Evolutionary conservation across 176 grass and related monocot genomes (phyloP).

Genomic region (Oryza punctata): DNA sequence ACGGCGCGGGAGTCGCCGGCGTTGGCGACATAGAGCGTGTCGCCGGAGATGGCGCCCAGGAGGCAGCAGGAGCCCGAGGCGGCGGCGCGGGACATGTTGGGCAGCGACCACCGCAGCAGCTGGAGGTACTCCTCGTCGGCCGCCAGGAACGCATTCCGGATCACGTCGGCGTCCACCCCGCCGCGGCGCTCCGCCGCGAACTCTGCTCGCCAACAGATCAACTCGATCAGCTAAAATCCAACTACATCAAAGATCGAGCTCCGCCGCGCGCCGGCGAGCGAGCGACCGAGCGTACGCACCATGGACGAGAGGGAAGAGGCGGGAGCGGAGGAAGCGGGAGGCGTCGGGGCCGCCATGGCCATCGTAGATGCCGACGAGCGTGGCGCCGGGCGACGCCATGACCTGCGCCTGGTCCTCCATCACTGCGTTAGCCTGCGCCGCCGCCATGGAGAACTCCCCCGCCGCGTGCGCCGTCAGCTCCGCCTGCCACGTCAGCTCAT

Average conservation of each 20-base stretch:
- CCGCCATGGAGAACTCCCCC: slow-evolving; percentile 52
- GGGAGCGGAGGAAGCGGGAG: slow-evolving; percentile 42
- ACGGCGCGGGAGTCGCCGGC: slow-evolving; percentile 52
- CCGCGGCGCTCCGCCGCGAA: slow-evolving; percentile 19
- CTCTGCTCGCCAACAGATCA: slow-evolving; percentile 10
- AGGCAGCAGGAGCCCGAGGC: slow-evolving; percentile 48
- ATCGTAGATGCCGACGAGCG: slow-evolving; percentile 54
- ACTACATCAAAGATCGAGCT: no score
- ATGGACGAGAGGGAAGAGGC: slow-evolving; percentile 46
- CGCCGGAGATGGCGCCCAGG: slow-evolving; percentile 33
- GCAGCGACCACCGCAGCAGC: slow-evolving; percentile 34
- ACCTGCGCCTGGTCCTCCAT: slow-evolving; percentile 55
- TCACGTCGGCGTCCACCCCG: slow-evolving; percentile 19
- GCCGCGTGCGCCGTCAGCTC: slow-evolving; percentile 36
- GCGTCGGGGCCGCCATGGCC: slow-evolving; percentile 50
- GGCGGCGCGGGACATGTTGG: slow-evolving; percentile 10
- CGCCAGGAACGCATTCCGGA: slow-evolving; percentile 41
- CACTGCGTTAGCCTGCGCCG: slow-evolving; percentile 31
- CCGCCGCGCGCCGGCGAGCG: no score
- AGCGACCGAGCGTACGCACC: neutral
- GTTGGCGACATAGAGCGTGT: slow-evolving; percentile 52
- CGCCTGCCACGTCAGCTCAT: slow-evolving; percentile 34
- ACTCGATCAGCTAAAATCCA: neutral
- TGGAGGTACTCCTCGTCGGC: slow-evolving; percentile 42
- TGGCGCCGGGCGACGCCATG: slow-evolving; percentile 30